Percentiles rank a stretch among this genome's conserved stretches.
phyloP scores from a whole-genome alignment of 2,329 filamentous ascomycete genomes.

The Fusarium brachygibbosum region DNA sequence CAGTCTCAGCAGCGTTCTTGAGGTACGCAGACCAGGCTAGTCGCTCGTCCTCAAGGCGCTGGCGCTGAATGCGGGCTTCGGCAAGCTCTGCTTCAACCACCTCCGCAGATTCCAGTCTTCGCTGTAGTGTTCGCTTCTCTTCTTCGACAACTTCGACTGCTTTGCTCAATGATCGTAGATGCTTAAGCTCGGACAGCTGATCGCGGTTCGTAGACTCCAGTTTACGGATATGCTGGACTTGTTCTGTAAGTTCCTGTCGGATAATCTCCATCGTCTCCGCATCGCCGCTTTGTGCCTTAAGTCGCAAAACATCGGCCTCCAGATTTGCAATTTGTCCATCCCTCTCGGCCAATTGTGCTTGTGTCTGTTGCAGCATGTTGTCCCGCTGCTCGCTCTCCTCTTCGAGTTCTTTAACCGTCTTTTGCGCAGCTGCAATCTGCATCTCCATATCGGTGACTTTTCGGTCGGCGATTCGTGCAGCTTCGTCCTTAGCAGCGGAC shows the following conservation, averaged over 20 bases:
- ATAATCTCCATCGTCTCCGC: conserved; percentile 87
- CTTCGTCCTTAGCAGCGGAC: conserved; percentile 73
- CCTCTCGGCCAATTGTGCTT: conserved; percentile 75
- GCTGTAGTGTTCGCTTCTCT: conserved; percentile 87
- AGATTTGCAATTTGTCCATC: conserved; percentile 79
- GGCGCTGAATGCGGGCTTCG: conserved; percentile 84
- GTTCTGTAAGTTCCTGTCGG: conserved; percentile 88
- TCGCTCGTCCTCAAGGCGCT: conserved; percentile 89
- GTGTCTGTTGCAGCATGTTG: conserved; percentile 68
- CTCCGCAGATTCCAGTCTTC: conserved; percentile 80
- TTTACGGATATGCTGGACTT: conserved; percentile 89
- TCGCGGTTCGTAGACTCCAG: conserved; percentile 86
- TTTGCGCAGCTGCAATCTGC: conserved; percentile 62
- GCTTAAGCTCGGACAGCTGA: conserved; percentile 82
- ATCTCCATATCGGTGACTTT: conserved; percentile 68
- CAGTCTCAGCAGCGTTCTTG: conserved; percentile 72
- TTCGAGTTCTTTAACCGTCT: conserved; percentile 69
- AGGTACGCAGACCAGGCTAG: conserved; percentile 89
- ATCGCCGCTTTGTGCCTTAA: conserved; percentile 90
- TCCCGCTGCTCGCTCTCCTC: conserved; percentile 70
- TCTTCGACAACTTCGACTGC: conserved; percentile 96
- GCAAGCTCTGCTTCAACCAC: conserved; percentile 80
- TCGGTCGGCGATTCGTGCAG: conserved; percentile 71
- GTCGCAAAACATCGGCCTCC: conserved; percentile 84
- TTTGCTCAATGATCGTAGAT: conserved; percentile 83